Base-by-base conservation (phyloP, 2,329 filamentous ascomycete species). In the Daldinia eschscholtzii region DNA sequence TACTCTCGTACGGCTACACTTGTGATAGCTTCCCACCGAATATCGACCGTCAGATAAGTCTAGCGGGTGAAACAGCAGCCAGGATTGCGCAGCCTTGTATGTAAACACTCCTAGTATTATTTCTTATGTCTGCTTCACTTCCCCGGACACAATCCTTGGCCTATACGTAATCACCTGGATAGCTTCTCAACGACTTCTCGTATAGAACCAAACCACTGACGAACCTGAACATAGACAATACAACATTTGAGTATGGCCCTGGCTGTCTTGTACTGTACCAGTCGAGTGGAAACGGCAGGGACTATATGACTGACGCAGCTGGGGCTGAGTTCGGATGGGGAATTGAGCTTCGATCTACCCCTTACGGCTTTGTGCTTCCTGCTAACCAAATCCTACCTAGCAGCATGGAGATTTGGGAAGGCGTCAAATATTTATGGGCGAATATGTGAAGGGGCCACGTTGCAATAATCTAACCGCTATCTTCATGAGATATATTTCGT, bases 1-100 rank as follows among this genome's bases (percentile, higher is more conserved):
- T 88, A 55, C 83, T 84, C 18, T 85, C 83, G 6, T 89, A 87
- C 75, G 87, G 87, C 15, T 89, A 87, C 78, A 85, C 82, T 7
- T 88, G 86, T 77, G 79, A 78, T 18, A 80, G 75, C 6, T 77
- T 79, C 20, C 76, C 84, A 4, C 75, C 79, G 35, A 82, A 85
- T 62, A 76, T 83, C 30, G 78, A 81, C 4, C 78, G 81, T 39
- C 83, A 85, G 72, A 74, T 81, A 46, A 74, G 71, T 3, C 79
- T 88, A 2, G 82, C 85, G 0, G 71, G 72, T 12, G 72, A 73
- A 1, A 70, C 74, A 28, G 65, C 74, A 9, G 70, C 53, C 0
- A 73, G 75, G 28, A 81, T 83, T 62, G 76, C 78, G 2, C 73
- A 75, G 26, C 70, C 76, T n/a, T 80, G 68, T 70, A 65, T 30